phyloP scores from a whole-genome alignment of 768 basidiomycete species.

The Calvatia gigantea region DNA sequence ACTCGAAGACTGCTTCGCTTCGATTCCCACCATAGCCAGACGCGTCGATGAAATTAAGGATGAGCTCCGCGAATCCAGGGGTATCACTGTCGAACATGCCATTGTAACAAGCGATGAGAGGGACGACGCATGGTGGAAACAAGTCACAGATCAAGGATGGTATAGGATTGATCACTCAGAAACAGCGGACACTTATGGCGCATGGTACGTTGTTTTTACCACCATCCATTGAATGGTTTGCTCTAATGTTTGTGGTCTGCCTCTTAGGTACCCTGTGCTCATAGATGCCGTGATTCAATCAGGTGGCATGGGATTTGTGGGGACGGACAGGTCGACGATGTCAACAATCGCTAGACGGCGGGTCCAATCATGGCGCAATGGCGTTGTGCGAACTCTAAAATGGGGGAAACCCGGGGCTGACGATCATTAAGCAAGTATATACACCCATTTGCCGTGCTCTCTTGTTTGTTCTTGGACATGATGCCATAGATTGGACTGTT shows the following conservation, averaged over 20 bases:
- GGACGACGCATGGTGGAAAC: conserved; percentile 56
- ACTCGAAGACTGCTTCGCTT: conserved; percentile 47
- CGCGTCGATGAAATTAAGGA: conserved; percentile 54
- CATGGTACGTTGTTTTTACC: conserved; percentile 36
- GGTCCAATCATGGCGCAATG: conserved; percentile 64
- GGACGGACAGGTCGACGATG: conserved; percentile 72
- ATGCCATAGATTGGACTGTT: no score
- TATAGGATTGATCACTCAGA: conserved; percentile 43
- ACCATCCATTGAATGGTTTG: background rate
- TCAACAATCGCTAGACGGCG: conserved; percentile 62
- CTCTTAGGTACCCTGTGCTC: conserved; percentile 65
- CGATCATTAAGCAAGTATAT: conserved; percentile 37
- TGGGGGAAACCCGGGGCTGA: conserved; percentile 60
- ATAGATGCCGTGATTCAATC: conserved; percentile 75
- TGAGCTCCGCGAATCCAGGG: conserved; percentile 41
- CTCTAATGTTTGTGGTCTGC: conserved; percentile 4
- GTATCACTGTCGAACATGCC: conserved; percentile 46
- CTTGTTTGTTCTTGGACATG: no score
- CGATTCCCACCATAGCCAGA: conserved; percentile 48
- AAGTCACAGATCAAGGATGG: conserved; percentile 49
- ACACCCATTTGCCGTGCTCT: no score
- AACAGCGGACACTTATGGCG: conserved; percentile 43
- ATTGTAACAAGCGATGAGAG: conserved; percentile 66
- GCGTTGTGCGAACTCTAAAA: conserved; percentile 45
- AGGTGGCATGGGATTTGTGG: conserved; percentile 63